Base-by-base conservation (phyloP, 257 asterid genomes). In the Anisodus tanguticus region DNA sequence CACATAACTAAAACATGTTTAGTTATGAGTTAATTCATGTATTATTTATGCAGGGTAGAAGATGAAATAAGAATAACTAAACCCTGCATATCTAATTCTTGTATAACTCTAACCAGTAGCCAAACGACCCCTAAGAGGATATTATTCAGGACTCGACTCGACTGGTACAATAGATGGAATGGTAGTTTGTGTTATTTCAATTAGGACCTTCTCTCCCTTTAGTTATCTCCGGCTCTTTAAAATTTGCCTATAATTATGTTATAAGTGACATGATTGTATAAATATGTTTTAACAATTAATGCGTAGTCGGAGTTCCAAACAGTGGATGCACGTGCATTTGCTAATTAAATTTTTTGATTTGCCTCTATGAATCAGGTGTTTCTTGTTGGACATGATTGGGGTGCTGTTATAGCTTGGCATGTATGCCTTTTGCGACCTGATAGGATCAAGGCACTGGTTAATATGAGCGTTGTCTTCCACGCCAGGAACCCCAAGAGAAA, bases 311-410 rank as follows among this genome's bases (percentile, higher is more conserved):
- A 31, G 35, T 31, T 31, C 35, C 35, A 31, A 31, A 31, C 35
- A 31, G 35, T 39, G 16, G 77, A 49, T 74, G 41, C 62, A 22
- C 39, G 15, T 49, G 45, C 12, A 19, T 74, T 7, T 49, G 17
- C 39, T 49, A 74, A 43, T 49, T 74, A 12, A 22, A 3, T 22
- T 2, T 74, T 22, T 51, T 3, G 35, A 74, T 49, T 74, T 49
- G 57, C 80, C 12, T 47, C 43, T 22, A 19, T 74, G 43, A 74
- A 74, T 47, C 49, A 77, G 82, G 82, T 94, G 39, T 93, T 90
- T 87, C 83, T 96, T 86, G 97, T 96, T n/a, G 99, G 98, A 58
- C 99, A 94, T 85, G 99, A 96, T 84, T 96, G 98, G 98, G 98
- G 99, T 49, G 97, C 99, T 2, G 54, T 70, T 3, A 89, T 93